These are phyloP conservation scores for Mycena chlorophos DNA, from an alignment of 768 basidiomycete species.

Conservation along the genomic window DNA sequence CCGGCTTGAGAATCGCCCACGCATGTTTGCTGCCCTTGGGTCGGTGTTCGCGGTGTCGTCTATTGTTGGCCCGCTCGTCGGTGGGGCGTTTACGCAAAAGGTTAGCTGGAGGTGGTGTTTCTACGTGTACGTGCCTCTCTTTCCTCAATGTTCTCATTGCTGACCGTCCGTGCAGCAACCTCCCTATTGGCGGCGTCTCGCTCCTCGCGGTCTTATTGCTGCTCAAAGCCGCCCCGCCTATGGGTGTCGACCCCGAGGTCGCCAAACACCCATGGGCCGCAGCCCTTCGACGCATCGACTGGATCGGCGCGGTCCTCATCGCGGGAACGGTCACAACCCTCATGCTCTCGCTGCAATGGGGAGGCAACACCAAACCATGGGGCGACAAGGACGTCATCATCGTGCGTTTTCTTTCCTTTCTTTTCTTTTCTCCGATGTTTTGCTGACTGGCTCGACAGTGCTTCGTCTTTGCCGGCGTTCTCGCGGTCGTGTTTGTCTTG, in stretches of 20 bases:
- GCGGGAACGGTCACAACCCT: constrained; percentile 37
- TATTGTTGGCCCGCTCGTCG: constrained; percentile 29
- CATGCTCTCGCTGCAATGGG: constrained; percentile 47
- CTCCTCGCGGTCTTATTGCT: constrained; percentile 12
- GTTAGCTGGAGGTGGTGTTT: not conserved
- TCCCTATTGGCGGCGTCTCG: constrained; percentile 24
- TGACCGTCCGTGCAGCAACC: constrained; percentile 15
- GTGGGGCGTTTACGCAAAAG: constrained; percentile 30
- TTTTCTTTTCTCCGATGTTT: not conserved
- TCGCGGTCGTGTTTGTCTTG: constrained; percentile 1
- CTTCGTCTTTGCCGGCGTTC: constrained; percentile 16
- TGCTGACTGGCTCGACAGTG: not conserved
- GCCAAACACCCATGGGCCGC: constrained; percentile 13
- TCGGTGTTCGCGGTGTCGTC: constrained; percentile 10
- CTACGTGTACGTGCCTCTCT: not conserved
- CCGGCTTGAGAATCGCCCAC: constrained; percentile 36
- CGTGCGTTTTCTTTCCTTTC: not conserved
- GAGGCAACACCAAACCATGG: constrained; percentile 48
- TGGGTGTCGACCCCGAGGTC: constrained; percentile 14
- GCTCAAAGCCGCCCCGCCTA: constrained; percentile 16
- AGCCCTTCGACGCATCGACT: constrained; percentile 32
- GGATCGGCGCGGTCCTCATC: constrained; percentile 37
- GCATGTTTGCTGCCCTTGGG: constrained; percentile 30
- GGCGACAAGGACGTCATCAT: constrained; percentile 18
- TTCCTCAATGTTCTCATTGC: not conserved